Evolutionary conservation across 495 filamentous ascomycete species (phyloP).

Genomic region (Aspergillus incahuasiensis): DNA sequence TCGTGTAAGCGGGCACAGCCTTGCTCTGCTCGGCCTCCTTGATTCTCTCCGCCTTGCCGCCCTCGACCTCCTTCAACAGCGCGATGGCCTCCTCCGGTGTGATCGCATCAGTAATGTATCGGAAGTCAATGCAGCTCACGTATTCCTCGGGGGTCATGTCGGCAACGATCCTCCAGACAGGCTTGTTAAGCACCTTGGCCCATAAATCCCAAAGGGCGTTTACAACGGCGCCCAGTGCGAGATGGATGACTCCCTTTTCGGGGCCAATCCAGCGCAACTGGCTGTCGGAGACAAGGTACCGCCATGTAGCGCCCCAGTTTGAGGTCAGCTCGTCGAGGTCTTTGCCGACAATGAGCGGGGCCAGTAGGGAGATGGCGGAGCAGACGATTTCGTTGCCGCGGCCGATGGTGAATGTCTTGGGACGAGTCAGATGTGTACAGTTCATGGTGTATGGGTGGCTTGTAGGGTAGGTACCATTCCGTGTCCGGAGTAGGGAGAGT

Average conservation of each 20-base stretch:
- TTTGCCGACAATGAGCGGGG: slow-evolving; percentile 64
- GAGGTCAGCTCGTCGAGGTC: slow-evolving; percentile 70
- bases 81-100: slow-evolving; percentile 77
- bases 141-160: slow-evolving; percentile 87
- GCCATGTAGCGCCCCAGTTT: slow-evolving; percentile 88
- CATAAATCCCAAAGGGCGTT: slow-evolving; percentile 96
- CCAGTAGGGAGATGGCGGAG: slow-evolving; percentile 71
- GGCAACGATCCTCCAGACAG: slow-evolving; percentile 84
- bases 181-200: slow-evolving; percentile 81
- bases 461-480: slow-evolving; percentile 63
- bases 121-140: slow-evolving; percentile 83
- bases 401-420: slow-evolving; percentile 89
- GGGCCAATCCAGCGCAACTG: slow-evolving; percentile 94
- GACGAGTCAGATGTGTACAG: not conserved
- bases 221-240: slow-evolving; percentile 83
- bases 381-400: slow-evolving; percentile 94
- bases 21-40: slow-evolving; percentile 62
- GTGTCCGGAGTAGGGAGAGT: slow-evolving; percentile 68
- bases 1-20: slow-evolving; percentile 89
- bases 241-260: slow-evolving; percentile 92
- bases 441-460: not conserved
- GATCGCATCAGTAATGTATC: slow-evolving; percentile 90
- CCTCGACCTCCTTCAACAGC: slow-evolving; percentile 59
- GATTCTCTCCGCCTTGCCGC: slow-evolving; percentile 61
- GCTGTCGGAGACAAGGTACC: slow-evolving; percentile 82